Conservation (phyloP, 345 rosid genomes). For the Salix brachista region DNA sequence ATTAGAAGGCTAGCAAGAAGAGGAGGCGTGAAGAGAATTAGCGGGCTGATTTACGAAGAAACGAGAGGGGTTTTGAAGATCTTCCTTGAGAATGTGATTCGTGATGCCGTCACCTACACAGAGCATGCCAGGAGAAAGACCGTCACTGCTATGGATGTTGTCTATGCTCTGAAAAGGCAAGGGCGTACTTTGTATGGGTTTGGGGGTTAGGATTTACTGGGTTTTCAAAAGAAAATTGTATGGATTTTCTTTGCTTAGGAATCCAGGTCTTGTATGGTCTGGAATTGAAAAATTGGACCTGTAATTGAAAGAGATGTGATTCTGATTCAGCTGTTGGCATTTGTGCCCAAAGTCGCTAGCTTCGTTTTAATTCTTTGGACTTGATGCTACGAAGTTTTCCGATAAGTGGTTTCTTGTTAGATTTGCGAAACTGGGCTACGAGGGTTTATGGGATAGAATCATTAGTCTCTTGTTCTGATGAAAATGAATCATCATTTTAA, state of each 20-base stretch:
- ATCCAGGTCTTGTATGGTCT: background rate
- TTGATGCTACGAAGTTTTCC: background rate
- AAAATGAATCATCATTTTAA: too few relatives aligned
- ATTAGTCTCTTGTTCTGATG: too few relatives aligned
- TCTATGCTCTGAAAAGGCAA: constrained; percentile 1
- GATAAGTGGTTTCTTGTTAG: background rate
- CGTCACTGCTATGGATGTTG: constrained; percentile 3
- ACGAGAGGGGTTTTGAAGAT: constrained; percentile 6
- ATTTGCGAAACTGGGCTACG: background rate
- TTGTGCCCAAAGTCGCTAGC: background rate
- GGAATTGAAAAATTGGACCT: background rate
- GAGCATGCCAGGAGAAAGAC: background rate
- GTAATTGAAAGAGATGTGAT: background rate
- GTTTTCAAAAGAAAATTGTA: background rate
- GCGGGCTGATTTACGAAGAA: background rate
- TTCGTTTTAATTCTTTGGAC: background rate
- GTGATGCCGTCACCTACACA: constrained; percentile 1
- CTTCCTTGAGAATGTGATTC: constrained; percentile 6
- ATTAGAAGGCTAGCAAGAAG: constrained; percentile 2
- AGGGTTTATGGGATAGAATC: background rate
- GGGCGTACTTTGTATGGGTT: constrained; percentile 6
- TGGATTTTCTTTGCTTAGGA: background rate
- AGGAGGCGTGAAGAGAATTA: constrained; percentile 4
- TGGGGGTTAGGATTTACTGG: background rate
- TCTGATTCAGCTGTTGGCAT: background rate